Evolutionary conservation across 169 alveolate species (phyloP), one percentile per base, ranked within the genome.

Genomic region (Condylostoma magnum): DNA sequence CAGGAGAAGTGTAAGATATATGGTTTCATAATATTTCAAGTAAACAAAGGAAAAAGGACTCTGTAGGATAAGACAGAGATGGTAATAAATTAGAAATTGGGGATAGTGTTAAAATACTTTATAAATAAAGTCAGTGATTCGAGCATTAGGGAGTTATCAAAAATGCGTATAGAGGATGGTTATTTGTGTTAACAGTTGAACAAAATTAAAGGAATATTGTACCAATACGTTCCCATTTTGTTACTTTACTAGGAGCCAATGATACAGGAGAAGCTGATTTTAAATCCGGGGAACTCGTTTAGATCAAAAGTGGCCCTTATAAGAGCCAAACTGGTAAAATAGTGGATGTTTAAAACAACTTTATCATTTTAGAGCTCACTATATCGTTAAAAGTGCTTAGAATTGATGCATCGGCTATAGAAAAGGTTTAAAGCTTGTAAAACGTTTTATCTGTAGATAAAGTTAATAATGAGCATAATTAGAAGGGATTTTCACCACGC

Each of bases 251-350:
- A 38, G 37, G 56, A 10, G 51, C 34, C 8, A 37, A 52, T 3
- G 71, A 28, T 6, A 76, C 43, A 51, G 5, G 37, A 2, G 37
- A 6, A 20, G 34, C 56, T 34, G 68, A 83, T 54, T 46, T 70
- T 8, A 36, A 48, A 5, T n/a, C n/a, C n/a, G 83, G 83, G 6
- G 71, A 77, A 46, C 46, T 41, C 25, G 79, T 82, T 10, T 53
- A 37, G 28, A 65, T 82, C n/a, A 77, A 38, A 6, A 46, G 48
- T 18, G 89, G 89, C 2, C 73, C 83, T 8, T 82, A 79, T 69
- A 82, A 70, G 43, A 82, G 85, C 0, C 57, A 69, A 30, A 66
- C 76, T 47, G 89, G 86, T 6, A 47, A 53, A 38, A 83, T 82
- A 10, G 48, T 56, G 4, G 76, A 77, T 12, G 65, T 79, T n/a